phyloP scores from a whole-genome alignment of 192 early-diverging fungal genomes.

The Coemansia sp. region DNA sequence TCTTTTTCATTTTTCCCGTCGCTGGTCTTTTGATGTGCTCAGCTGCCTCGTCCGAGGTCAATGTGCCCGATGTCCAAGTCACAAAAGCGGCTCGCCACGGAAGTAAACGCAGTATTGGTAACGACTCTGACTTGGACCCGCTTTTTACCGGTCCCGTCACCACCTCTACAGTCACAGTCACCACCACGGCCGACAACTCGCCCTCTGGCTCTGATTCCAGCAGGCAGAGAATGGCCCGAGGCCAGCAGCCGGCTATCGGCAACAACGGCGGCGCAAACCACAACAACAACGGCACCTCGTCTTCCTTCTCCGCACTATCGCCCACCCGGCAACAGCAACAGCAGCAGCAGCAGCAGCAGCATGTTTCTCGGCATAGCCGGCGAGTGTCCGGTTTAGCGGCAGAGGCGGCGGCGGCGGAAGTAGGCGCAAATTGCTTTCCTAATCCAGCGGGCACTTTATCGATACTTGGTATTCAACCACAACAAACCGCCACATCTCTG shows the following conservation, averaged over 20 bases:
- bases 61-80: conserved; percentile 35
- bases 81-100: conserved; percentile 12
- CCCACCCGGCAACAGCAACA: conserved; percentile 1
- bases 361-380: no score
- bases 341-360: no score
- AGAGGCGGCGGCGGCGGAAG: no score
- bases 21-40: conserved; percentile 34
- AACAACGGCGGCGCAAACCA: neutral
- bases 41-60: conserved; percentile 39
- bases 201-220: neutral
- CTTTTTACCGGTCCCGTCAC: neutral
- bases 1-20: neutral
- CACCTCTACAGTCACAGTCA: neutral
- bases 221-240: neutral
- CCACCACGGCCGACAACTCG: neutral
- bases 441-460: neutral
- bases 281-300: conserved; percentile 9
- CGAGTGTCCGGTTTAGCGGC: conserved; percentile 2
- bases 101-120: conserved; percentile 14
- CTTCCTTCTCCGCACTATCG: conserved; percentile 6
- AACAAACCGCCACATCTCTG: conserved; percentile 8
- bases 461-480: neutral
- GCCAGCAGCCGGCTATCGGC: neutral
- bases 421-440: conserved; percentile 1
- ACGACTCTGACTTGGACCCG: neutral